Base-by-base conservation (phyloP, 1,284 basidiomycete genomes). In the Puccinia triticina region DNA sequence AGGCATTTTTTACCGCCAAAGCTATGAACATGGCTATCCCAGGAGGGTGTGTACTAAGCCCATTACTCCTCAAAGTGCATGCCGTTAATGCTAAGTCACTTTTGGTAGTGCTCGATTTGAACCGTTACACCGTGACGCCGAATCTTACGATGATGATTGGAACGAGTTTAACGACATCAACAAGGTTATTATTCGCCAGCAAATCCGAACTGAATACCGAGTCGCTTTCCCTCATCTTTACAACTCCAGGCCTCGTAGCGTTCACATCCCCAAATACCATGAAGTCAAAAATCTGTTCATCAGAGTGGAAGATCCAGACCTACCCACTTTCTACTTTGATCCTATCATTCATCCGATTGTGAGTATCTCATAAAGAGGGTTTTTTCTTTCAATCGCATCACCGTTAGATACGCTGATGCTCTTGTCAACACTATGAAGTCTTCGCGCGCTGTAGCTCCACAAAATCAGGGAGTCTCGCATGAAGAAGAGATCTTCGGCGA, bases 141-240 rank as follows among this genome's bases (percentile, higher is more conserved):
- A 99, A 86, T 91, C 93, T 14, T 98, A 95, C 85, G 97, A 99
- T 86, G 96, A 99, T 88, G 97, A 99, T 87, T 99, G 97, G 95
- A 98, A 98, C 88, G 96, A 99, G 88, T 99, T 99, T 87, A 99
- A 99, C 87, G 97, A 99, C 87, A 98, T 99, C 88, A 96, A 98
- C 89, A 99, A 99, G 88, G 94, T 99, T 86, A 98, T 99, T 88
- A 99, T 99, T 84, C 95, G 97, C 46, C 96, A 98, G 87, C 95
- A 97, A 87, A 97, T 99, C 84, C 91, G 97, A 76, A 99, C 97
- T 2, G 97, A 99, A 89, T 99, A 99, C 90, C 97, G 96, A 87
- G 96, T 99, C 80, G 96, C 96, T 0, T 99, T 98, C 90, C 97
- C 97, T 34, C 97, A 99, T 86, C 90, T 99, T 1, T 99, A 99